Evolutionary conservation across 805 yeast species (phyloP).

Genomic region (Saccharomyces cerevisiae): DNA sequence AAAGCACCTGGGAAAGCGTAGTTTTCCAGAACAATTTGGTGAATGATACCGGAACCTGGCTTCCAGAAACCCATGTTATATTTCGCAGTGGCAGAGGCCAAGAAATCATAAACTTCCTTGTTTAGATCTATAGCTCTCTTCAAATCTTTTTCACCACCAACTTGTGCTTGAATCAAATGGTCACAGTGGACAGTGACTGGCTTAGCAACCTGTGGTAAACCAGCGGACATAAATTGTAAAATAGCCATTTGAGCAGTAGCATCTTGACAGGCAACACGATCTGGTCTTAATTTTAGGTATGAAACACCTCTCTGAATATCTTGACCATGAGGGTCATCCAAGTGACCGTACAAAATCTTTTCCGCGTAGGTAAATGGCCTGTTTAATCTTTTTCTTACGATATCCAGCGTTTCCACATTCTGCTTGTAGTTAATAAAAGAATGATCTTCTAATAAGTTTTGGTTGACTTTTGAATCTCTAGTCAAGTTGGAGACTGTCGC

Average conservation of each 20-base stretch:
- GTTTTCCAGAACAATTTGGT: slow-evolving; percentile 94
- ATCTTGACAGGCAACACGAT: slow-evolving; percentile 98
- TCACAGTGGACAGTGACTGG: slow-evolving; percentile 98
- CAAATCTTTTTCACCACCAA: slow-evolving; percentile 82
- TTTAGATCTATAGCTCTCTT: slow-evolving; percentile 73
- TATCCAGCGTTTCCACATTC: slow-evolving; percentile 78
- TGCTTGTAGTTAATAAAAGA: slow-evolving; percentile 88
- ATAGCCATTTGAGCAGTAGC: slow-evolving; percentile 99
- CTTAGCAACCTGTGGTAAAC: slow-evolving; percentile 76
- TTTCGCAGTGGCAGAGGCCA: slow-evolving; percentile 85
- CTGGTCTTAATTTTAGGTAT: slow-evolving; percentile 91
- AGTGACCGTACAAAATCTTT: slow-evolving; percentile 89
- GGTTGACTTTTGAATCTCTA: slow-evolving; percentile 67
- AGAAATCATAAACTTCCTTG: slow-evolving; percentile 91
- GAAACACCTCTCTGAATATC: slow-evolving; percentile 80
- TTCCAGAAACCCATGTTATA: slow-evolving; percentile 99
- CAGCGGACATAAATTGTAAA: slow-evolving; percentile 95
- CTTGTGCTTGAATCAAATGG: slow-evolving; percentile 93
- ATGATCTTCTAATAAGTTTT: slow-evolving; percentile 72
- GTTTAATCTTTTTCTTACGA: slow-evolving; percentile 70
- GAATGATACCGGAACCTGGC: slow-evolving; percentile 98
- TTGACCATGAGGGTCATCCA: slow-evolving; percentile 86
- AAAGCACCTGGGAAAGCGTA: slow-evolving; percentile 93
- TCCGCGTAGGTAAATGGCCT: slow-evolving; percentile 94
- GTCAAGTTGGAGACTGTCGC: slow-evolving; percentile 38